These are phyloP conservation scores for Caryopteris hybrid DNA, from an alignment of 305 asterid genomes.

Conservation along the genomic window DNA sequence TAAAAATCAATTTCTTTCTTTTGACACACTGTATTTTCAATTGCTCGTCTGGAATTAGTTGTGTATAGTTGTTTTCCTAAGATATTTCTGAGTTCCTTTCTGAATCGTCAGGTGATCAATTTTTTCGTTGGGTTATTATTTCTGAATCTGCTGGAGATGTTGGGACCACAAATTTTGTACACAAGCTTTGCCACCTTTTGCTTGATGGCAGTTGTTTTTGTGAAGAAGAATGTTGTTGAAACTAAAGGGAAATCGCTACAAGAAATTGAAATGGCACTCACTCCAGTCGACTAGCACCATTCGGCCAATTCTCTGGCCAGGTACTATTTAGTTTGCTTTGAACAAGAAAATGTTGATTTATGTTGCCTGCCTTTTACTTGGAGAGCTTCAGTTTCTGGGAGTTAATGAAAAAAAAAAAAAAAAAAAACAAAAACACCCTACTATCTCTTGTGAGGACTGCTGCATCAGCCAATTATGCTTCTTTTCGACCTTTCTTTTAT, in stretches of 20 bases:
- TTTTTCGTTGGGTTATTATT: conserved; percentile 76
- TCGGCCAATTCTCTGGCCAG: conserved; percentile 8
- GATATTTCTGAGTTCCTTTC: too few relatives aligned
- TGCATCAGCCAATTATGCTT: not conserved
- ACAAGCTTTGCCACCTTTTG: conserved; percentile 56
- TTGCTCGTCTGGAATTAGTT: too few relatives aligned
- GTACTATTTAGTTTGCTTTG: not conserved
- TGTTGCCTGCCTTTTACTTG: not conserved
- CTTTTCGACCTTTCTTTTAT: not conserved
- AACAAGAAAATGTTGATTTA: not conserved
- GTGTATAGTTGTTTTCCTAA: too few relatives aligned
- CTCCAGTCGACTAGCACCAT: conserved; percentile 39
- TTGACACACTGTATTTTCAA: too few relatives aligned
- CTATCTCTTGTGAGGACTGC: not conserved
- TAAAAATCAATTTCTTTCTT: too few relatives aligned
- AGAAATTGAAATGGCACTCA: conserved; percentile 75
- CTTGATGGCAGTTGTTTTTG: conserved; percentile 46
- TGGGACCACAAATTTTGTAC: conserved; percentile 73
- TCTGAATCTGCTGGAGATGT: conserved; percentile 64
- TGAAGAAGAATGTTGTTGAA: conserved; percentile 66
- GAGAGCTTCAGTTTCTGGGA: not conserved
- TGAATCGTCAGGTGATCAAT: conserved; percentile 63
- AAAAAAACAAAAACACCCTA: too few relatives aligned
- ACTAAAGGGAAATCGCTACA: conserved; percentile 88
- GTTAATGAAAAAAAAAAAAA: not conserved